Percentiles rank a stretch among this genome's conserved stretches.
Evolutionary conservation across 225 moss, liverwort and hornwort species (phyloP).

Genomic region (Pseudisothecium myosuroides): DNA sequence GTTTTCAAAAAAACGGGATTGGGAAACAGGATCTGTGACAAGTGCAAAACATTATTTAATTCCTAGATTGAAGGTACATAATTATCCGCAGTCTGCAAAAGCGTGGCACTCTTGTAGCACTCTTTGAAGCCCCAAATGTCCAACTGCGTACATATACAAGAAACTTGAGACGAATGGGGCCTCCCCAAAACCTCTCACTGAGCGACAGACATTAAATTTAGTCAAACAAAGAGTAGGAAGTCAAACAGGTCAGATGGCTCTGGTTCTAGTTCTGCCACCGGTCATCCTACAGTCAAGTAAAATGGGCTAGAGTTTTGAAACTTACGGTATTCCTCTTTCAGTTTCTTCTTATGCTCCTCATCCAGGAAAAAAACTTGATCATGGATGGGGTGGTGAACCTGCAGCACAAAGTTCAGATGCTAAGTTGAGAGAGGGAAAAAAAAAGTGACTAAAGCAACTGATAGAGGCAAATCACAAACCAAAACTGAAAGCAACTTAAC

Average conservation of each 20-base stretch:
- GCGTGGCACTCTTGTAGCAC: not conserved
- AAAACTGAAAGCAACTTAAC: not conserved
- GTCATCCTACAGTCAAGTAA: not conserved
- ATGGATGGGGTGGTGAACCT: slow-evolving; percentile 58
- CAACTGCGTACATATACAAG: not conserved
- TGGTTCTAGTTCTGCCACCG: not conserved
- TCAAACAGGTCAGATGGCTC: not conserved
- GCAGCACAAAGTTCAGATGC: not conserved
- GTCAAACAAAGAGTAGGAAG: not conserved
- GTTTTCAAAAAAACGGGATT: not conserved
- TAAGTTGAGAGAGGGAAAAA: not conserved
- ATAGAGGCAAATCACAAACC: not conserved
- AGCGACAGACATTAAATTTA: not conserved
- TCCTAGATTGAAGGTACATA: not conserved
- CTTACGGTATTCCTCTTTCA: slow-evolving; percentile 59
- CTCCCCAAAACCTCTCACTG: not conserved
- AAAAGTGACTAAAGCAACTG: not conserved
- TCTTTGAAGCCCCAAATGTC: not conserved
- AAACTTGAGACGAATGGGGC: not conserved
- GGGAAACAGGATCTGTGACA: not conserved
- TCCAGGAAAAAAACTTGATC: slow-evolving; percentile 53
- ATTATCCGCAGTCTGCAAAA: not conserved
- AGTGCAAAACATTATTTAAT: not conserved
- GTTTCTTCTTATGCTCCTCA: slow-evolving; percentile 49
- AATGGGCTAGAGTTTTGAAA: not conserved